Percentiles rank a stretch among this genome's conserved stretches.
These are phyloP conservation scores for Euphorbia lathyris DNA, from an alignment of 345 rosid species.

Conservation along the genomic window DNA sequence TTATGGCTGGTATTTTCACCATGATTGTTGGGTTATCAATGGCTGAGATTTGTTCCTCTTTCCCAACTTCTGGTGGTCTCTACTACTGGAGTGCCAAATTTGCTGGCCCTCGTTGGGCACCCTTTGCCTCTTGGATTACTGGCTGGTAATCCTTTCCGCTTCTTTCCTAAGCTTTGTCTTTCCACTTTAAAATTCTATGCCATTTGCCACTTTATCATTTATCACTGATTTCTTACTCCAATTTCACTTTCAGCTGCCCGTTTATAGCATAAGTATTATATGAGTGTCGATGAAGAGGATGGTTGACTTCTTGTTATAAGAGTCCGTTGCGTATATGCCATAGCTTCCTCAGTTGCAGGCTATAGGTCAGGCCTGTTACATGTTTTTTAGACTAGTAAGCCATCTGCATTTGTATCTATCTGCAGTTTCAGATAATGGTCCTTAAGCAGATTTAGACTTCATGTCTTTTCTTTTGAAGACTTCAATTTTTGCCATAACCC, in stretches of 20 bases:
- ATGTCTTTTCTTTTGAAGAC: background rate
- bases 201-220: too few relatives aligned
- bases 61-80: slow-evolving; percentile 96
- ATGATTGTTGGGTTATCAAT: slow-evolving; percentile 82
- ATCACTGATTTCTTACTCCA: too few relatives aligned
- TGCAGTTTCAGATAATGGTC: background rate
- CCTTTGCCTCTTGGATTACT: slow-evolving; percentile 92
- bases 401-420: background rate
- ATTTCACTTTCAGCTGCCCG: background rate
- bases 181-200: background rate
- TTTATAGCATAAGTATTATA: background rate
- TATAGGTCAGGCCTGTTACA: background rate
- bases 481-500: background rate
- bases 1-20: slow-evolving; percentile 72
- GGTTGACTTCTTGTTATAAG: background rate
- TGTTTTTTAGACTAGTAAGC: too few relatives aligned
- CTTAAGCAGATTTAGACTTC: background rate
- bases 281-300: background rate
- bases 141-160: too few relatives aligned
- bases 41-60: slow-evolving; percentile 97
- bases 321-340: background rate
- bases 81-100: slow-evolving; percentile 99
- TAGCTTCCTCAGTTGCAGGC: background rate
- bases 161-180: too few relatives aligned
- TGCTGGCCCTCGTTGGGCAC: slow-evolving; percentile 87